Base-by-base conservation (phyloP, 192 early-diverging fungal genomes). In the Coemansia aciculifera region DNA sequence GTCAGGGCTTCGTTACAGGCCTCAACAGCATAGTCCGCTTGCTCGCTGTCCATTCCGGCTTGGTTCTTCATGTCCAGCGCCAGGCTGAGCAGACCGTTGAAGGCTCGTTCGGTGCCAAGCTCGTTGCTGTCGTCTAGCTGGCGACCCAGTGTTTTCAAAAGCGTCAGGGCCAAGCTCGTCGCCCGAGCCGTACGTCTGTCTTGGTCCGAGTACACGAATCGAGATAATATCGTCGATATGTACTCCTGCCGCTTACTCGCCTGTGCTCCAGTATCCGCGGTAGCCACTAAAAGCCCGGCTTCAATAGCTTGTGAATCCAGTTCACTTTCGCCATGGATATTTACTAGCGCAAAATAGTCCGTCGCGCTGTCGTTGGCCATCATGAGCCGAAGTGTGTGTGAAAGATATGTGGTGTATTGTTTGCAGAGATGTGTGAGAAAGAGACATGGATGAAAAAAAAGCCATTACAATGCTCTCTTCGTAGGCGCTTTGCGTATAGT, bases 1-100 rank as follows among this genome's bases (percentile, higher is more conserved):
- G 79, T 75, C 54, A 81, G 67, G 1, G 79, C 70, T 24, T 81
- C 79, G 8, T 74, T 71, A 52, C 78, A 80, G 9, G 62, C 36
- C 9, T 67, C 49, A 6, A 57, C 34, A 11, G 31, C 29, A 40
- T 71, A 34, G 12, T 39, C 31, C 9, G 40, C 4, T 7, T 62
- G 59, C 59, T 38, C n/a, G 36, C 21, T 23, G 7, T 23, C 19
- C 3, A 12, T 19, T 38, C 23, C 59, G 19, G 21, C 36, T 19
- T 34, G 59, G 31, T 8, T 19, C 59, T 21, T 38, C 59, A 60
- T 38, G 8, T 38, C 59, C 7, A 64, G 52, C 54, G 73, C 73
- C 40, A 81, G 38, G 11, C 51, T 46, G 12, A 81, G 39, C 24
- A 81, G 59, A 5, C 63, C 78, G 9, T 23, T 12, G 12, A 75